These are phyloP conservation scores for Penicillium malachiteum DNA, from an alignment of 495 filamentous ascomycete species.

Conservation along the genomic window DNA sequence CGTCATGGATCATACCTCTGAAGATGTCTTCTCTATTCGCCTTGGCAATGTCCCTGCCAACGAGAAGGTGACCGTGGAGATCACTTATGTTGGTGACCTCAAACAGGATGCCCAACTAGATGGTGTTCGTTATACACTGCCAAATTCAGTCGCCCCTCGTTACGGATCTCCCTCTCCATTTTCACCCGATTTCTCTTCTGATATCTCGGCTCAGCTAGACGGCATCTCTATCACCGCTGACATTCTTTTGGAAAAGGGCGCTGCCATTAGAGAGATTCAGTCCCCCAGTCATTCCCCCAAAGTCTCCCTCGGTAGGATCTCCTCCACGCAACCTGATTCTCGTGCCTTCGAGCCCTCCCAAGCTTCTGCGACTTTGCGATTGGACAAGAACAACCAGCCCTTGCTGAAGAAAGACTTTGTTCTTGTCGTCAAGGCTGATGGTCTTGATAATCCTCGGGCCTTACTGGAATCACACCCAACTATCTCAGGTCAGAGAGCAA, in stretches of 20 bases:
- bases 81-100: slow-evolving; percentile 19
- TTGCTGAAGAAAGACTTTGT: slow-evolving; percentile 44
- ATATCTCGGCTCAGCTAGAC: slow-evolving; percentile 3
- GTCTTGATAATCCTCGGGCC: slow-evolving; percentile 56
- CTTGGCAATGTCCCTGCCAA: slow-evolving; percentile 19
- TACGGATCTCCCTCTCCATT: not conserved
- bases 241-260: slow-evolving; percentile 53
- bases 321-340: slow-evolving; percentile 27
- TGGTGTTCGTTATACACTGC: slow-evolving; percentile 17
- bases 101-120: slow-evolving; percentile 18
- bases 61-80: slow-evolving; percentile 11
- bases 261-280: slow-evolving; percentile 56
- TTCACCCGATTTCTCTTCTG: not conserved
- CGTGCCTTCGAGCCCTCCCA: slow-evolving; percentile 50
- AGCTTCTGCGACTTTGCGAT: slow-evolving; percentile 57
- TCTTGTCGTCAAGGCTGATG: slow-evolving; percentile 55
- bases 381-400: slow-evolving; percentile 3
- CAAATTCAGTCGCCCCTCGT: slow-evolving; percentile 17
- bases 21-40: slow-evolving; percentile 15
- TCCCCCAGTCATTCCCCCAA: slow-evolving; percentile 68
- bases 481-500: slow-evolving; percentile 57
- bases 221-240: slow-evolving; percentile 62
- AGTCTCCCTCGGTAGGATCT: slow-evolving; percentile 58
- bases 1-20: slow-evolving; percentile 13
- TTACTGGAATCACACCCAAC: slow-evolving; percentile 62